Evolutionary conservation across 345 rosid genomes (phyloP), one percentile per base, ranked within the genome.

Genomic region (Euphorbia peplus): DNA sequence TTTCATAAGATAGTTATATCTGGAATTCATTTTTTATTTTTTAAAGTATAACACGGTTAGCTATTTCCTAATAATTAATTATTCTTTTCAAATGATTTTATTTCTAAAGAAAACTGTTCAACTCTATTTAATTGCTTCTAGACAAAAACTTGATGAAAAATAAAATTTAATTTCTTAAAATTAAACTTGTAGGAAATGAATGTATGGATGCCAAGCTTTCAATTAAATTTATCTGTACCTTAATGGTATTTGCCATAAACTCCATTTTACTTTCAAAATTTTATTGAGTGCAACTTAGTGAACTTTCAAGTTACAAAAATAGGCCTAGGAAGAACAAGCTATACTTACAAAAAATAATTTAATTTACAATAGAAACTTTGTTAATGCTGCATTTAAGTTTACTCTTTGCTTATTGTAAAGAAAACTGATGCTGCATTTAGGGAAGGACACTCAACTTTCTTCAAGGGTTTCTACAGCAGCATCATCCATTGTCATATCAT

Each of bases 401-500:
- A 18, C 51, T 62, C 29, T 35, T 32, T 35, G 30, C 25, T 18
- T 42, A 8, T 42, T 24, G 55, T 60, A 53, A 61, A 44, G 8
- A 1, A 11, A 26, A 18, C 14, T 39, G 29, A 39, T 51, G 41
- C 16, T 32, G 39, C n/a, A 57, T 21, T 42, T 72, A 32, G 70
- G 13, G 30, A 35, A 37, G 79, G 71, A 71, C 35, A 75, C 69
- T 39, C 30, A 50, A 9, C 30, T 1, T 64, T 46, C 41, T 63
- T 57, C 69, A 12, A 0, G 35, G 29, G 73, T 12, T 42, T 78
- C 80, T 29, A 67, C 71, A 55, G 30, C 66, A 0, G 77, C 50
- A 62, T 75, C 78, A 4, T 66, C 70, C 44, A 74, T 39, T 16
- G 77, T 35, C 77, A 78, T 67, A 50, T 71, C 79, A 13, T 74